phyloP scores from a whole-genome alignment of 2,329 filamentous ascomycete species.

The Penicillium hesseltinei region DNA sequence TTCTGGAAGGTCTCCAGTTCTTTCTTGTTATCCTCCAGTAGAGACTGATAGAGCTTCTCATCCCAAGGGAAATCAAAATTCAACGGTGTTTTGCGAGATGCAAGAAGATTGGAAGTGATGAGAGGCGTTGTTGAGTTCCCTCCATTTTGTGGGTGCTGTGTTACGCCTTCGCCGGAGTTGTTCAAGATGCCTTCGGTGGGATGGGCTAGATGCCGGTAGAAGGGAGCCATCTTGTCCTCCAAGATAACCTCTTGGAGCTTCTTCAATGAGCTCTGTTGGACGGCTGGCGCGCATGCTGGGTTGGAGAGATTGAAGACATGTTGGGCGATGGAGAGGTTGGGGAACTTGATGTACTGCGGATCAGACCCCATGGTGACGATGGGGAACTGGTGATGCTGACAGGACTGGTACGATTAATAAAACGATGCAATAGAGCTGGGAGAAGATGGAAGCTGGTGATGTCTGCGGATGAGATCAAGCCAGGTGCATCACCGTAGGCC shows the following conservation, averaged over 20 bases:
- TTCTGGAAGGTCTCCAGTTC: constrained; percentile 76
- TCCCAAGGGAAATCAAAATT: constrained; percentile 82
- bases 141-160: constrained; percentile 44
- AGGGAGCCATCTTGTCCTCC: constrained; percentile 65
- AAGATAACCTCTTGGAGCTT: constrained; percentile 63
- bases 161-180: constrained; percentile 63
- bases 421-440: constrained; percentile 7
- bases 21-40: constrained; percentile 73
- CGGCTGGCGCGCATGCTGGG: constrained; percentile 52
- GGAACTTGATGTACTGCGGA: constrained; percentile 64
- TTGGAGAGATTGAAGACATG: constrained; percentile 67
- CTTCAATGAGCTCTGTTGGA: constrained; percentile 58
- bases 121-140: constrained; percentile 45
- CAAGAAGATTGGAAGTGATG: constrained; percentile 71
- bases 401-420: neutral
- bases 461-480: constrained; percentile 19
- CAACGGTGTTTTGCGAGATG: constrained; percentile 64
- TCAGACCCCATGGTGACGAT: constrained; percentile 58
- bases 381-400: constrained; percentile 9
- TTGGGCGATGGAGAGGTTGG: constrained; percentile 63
- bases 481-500: constrained; percentile 21
- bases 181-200: constrained; percentile 76
- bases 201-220: constrained; percentile 65
- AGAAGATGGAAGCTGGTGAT: constrained; percentile 16
- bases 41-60: constrained; percentile 75